Evolutionary conservation across 352 stramenopile genomes (phyloP).

Genomic region (Phytophthora constricta): DNA sequence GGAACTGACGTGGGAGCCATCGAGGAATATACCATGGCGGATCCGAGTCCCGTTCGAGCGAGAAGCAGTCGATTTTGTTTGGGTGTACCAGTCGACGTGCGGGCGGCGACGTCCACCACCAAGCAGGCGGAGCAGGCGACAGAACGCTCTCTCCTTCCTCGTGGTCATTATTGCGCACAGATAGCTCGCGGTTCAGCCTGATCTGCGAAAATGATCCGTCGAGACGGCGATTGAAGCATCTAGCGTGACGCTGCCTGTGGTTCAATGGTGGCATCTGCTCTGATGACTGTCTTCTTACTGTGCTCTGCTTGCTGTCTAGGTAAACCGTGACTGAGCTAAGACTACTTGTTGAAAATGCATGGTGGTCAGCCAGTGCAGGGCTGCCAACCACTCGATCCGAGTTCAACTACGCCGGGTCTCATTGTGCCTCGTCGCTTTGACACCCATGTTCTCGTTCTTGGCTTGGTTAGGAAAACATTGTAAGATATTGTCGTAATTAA

Average conservation of each 20-base stretch:
- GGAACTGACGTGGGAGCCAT: slow-evolving; percentile 3
- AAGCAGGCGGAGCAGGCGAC: too few relatives aligned
- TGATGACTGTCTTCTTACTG: not conserved
- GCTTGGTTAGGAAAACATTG: too few relatives aligned
- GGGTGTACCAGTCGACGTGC: not conserved
- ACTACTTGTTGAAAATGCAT: too few relatives aligned
- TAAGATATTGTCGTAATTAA: too few relatives aligned
- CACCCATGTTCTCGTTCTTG: too few relatives aligned
- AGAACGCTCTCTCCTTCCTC: too few relatives aligned
- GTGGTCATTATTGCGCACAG: not conserved
- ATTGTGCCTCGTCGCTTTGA: too few relatives aligned
- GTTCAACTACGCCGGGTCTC: too few relatives aligned
- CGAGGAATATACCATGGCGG: not conserved
- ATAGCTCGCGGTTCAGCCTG: not conserved
- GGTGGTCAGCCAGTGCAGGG: too few relatives aligned
- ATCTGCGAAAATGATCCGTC: slow-evolving; percentile 4
- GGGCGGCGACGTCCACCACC: not conserved
- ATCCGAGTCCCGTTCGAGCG: not conserved
- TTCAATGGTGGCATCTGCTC: not conserved
- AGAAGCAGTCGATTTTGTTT: not conserved
- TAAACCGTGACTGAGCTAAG: not conserved
- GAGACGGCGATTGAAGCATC: not conserved
- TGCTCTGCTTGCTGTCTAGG: not conserved
- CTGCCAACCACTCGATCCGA: too few relatives aligned
- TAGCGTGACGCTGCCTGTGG: not conserved